Base-by-base conservation (phyloP, 495 filamentous ascomycete genomes). In the Lichenothelia convexa region DNA sequence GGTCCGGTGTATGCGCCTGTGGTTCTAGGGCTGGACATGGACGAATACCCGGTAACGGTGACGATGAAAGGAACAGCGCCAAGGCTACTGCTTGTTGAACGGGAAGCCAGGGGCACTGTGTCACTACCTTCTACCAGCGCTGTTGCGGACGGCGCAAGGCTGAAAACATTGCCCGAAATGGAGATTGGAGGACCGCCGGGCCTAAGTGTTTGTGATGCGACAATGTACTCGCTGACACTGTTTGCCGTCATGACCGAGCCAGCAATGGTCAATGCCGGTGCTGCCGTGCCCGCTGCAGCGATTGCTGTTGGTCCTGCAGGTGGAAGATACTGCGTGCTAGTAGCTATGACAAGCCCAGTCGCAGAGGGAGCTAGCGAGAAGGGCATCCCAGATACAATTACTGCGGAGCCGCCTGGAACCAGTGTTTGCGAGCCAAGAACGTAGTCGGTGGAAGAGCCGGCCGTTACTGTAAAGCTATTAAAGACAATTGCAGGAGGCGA, bases 371-470 rank as follows among this genome's bases (percentile, higher is more conserved):
- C 43, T 8, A 56, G 46, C 12, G 51, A 54, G 24, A 54, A 27
- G n/a, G 46, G 41, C 2, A 39, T 45, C 9, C 48, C 50, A 20
- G 39, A 41, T 16, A 50, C 34, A 2, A 41, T 49, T 21, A 53
- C 30, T n/a, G 40, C 36, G 8, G 45, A 36, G 1, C 39, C 47
- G 18, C 52, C 52, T 32, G 49, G 30, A 3, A 27, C 27, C 9
- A 56, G 31, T n/a, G 45, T 50, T 23, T 51, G 45, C 3, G 42
- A 33, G 1, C 40, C 47, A 24, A 55, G 43, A 13, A 44, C 40
- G 38, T 49, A 54, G 13, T 41, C 40, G 11, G 5, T 4, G 8
- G 5, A 35, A 5, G 21, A 26, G 22, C 15, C 22, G 3, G 41
- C 18, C 1, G 41, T 33, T 19, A 39, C 31, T 9, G 15, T 21